phyloP scores from a whole-genome alignment of 208 protist genomes.

The Strigomonas oncopelti region DNA sequence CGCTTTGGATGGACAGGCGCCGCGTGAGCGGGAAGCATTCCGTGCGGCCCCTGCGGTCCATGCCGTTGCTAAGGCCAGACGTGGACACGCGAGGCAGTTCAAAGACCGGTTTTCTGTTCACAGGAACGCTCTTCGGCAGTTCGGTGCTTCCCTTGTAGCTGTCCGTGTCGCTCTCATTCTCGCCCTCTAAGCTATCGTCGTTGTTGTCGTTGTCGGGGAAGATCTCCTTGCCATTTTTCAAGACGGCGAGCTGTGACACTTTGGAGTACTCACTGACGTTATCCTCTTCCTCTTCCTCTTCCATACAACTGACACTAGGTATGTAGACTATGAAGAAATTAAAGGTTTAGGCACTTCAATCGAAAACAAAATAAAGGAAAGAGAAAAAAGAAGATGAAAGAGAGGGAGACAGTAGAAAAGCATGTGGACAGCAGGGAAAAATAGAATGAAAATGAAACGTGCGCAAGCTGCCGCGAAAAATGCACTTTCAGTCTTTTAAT shows the following conservation, averaged over 20 bases:
- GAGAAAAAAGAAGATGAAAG: slow-evolving; percentile 5
- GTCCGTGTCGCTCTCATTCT: not conserved
- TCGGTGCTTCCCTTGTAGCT: not conserved
- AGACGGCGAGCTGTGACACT: not conserved
- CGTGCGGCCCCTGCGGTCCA: not conserved
- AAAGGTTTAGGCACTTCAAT: not conserved
- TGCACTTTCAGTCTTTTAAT: too few species aligned
- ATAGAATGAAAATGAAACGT: too few species aligned
- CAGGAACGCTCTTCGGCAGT: not conserved
- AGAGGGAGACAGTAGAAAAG: not conserved
- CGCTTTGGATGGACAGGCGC: not conserved
- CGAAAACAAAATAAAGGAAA: slow-evolving; percentile 6
- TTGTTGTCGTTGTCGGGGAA: not conserved
- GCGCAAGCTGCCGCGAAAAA: too few species aligned
- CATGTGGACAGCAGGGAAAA: too few species aligned
- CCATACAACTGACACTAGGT: slow-evolving; percentile 1
- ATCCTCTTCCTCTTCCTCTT: not conserved
- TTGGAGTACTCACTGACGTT: not conserved
- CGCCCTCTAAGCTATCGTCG: not conserved
- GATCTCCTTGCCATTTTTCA: not conserved
- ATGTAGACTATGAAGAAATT: slow-evolving; percentile 7
- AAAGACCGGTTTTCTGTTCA: not conserved
- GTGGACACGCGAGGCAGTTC: not conserved
- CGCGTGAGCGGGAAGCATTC: not conserved
- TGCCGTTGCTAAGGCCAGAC: not conserved